Base-by-base conservation (phyloP, 768 basidiomycete genomes). In the Xerocomellus dryophilus region DNA sequence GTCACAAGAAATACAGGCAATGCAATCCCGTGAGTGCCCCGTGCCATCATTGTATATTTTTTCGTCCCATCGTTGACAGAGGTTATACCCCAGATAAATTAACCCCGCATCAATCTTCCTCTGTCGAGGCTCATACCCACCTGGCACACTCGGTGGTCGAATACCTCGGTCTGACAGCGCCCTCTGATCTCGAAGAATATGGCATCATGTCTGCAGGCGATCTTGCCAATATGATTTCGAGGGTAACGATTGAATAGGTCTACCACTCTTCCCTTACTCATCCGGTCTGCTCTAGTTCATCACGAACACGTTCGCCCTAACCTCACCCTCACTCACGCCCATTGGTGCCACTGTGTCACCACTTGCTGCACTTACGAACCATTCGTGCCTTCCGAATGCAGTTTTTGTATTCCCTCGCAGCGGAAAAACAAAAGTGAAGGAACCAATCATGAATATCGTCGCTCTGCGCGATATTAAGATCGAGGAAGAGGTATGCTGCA, bases 231-330 rank as follows among this genome's bases (percentile, higher is more conserved):
- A 63, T 86, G 23, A 80, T 88, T 45, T 92, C 91, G n/a, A 76
- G 81, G 50, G 90, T 90, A 61, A 36, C 81, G 14, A 8, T 38
- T 9, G 7, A 38, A 7, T 6, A 27, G 15, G n/a, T 20, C 31
- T 27, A 20, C 17, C 15, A 6, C 5, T 27, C 9, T 43, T 50
- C 29, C 12, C 35, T 49, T 34, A 35, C 63, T 61, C 15, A 46
- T 44, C 12, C 5, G 10, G 14, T 31, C 27, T 40, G 15, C 7
- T 35, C 25, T 48, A 98, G 94, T 94, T 98, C 66, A 82, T 84
- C 10, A 90, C 91, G 7, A 99, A 99, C 67, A 87, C 96, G 0
- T 90, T 98, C 65, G 88, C 94, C 0, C 73, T 97, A 10, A 86
- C 93, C 1, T 81, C 86, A 0, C 84, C 89, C 0, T 79, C 88